Conservation (phyloP, 495 filamentous ascomycete species). For the Stereocaulon alpinum region DNA sequence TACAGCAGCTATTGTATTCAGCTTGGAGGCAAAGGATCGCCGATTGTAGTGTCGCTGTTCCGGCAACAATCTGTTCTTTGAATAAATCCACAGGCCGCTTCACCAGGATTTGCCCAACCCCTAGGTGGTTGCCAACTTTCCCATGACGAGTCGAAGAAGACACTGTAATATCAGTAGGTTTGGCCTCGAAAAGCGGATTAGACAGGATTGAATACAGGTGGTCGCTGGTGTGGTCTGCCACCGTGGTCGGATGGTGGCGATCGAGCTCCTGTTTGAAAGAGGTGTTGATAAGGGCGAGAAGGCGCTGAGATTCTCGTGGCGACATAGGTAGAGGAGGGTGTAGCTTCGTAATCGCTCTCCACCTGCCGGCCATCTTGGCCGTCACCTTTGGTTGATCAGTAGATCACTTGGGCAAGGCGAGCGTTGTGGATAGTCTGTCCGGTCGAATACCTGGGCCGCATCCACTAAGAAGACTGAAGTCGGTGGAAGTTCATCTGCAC, state of each 20-base stretch:
- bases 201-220: slow-evolving; percentile 58
- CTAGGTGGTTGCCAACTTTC: slow-evolving; percentile 29
- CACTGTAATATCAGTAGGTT: slow-evolving; percentile 1
- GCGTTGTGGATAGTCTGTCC: background rate
- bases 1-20: slow-evolving; percentile 24
- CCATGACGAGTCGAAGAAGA: background rate
- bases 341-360: slow-evolving; percentile 47
- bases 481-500: background rate
- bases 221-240: slow-evolving; percentile 35
- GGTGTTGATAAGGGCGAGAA: slow-evolving; percentile 57
- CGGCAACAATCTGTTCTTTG: slow-evolving; percentile 31
- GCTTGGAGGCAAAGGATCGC: slow-evolving; percentile 25
- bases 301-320: slow-evolving; percentile 51
- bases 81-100: slow-evolving; percentile 36
- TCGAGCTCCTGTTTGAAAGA: slow-evolving; percentile 73
- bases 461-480: background rate
- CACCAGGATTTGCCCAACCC: slow-evolving; percentile 26
- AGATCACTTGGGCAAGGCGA: background rate
- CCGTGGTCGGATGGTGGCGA: slow-evolving; percentile 43
- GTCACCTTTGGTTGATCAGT: slow-evolving; percentile 29
- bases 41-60: slow-evolving; percentile 17
- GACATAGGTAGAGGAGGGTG: slow-evolving; percentile 61
- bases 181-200: slow-evolving; percentile 50
- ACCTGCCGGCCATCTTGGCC: slow-evolving; percentile 27
- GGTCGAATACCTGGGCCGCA: background rate